These are phyloP conservation scores for Botrytis aclada DNA, from an alignment of 2,329 filamentous ascomycete species.

Conservation along the genomic window DNA sequence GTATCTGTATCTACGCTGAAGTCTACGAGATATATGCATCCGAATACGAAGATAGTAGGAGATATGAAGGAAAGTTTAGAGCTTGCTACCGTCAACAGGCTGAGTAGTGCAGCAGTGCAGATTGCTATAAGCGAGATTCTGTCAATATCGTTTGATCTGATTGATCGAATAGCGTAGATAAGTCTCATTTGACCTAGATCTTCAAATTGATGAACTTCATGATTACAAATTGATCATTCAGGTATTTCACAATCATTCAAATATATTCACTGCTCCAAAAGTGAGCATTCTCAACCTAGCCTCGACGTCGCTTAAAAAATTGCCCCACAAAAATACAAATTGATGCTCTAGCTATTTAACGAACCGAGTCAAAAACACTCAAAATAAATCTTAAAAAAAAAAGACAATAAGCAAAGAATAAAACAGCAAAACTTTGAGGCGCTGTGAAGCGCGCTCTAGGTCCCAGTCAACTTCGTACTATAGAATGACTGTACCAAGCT, in stretches of 20 bases:
- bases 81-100: not conserved
- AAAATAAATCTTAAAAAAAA: not conserved
- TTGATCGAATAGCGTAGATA: too few species aligned
- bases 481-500: not conserved
- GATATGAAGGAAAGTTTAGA: not conserved
- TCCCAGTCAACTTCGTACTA: not conserved
- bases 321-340: not conserved
- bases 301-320: not conserved
- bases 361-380: not conserved
- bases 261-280: not conserved
- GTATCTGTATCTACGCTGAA: not conserved
- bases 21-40: rapidly evolving
- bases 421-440: not conserved
- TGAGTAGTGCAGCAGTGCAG: too few species aligned
- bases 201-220: rapidly evolving
- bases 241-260: not conserved
- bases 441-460: not conserved
- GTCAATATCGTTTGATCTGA: not conserved
- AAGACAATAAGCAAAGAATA: not conserved
- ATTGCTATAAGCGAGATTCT: not conserved
- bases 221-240: not conserved
- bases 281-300: not conserved
- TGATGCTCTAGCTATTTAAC: not conserved
- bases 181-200: too few species aligned
- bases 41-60: not conserved